Conservation (phyloP, 169 alveolate genomes). For the Plasmodium coatneyi region DNA sequence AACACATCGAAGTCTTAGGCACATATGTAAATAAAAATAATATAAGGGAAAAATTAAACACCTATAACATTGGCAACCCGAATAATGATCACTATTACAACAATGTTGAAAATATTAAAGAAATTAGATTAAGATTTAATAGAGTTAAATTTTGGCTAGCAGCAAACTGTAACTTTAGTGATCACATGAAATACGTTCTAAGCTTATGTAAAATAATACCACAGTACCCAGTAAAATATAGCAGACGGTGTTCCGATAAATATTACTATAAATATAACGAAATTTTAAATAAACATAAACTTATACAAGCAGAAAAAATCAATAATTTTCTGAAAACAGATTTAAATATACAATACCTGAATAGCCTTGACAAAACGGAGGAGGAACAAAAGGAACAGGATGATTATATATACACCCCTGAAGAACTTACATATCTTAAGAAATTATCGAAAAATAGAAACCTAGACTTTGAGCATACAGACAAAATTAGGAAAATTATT, state of each 20-base stretch:
- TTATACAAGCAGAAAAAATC: constrained; percentile 67
- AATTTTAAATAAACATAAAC: constrained; percentile 68
- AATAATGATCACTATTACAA: constrained; percentile 76
- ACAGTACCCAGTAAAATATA: constrained; percentile 63
- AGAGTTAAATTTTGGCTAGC: constrained; percentile 91
- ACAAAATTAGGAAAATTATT: constrained; percentile 67
- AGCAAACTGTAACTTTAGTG: constrained; percentile 86
- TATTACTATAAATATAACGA: constrained; percentile 61
- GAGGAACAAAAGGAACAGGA: constrained; percentile 35
- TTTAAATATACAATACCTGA: constrained; percentile 63
- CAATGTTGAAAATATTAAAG: constrained; percentile 80
- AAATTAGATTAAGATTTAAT: constrained; percentile 88
- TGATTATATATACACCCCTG: constrained; percentile 69
- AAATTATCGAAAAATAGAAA: constrained; percentile 67
- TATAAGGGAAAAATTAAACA: constrained; percentile 76
- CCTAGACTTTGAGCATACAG: constrained; percentile 54
- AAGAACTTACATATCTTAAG: constrained; percentile 70
- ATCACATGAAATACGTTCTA: constrained; percentile 67
- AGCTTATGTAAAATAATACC: constrained; percentile 73
- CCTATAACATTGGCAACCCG: constrained; percentile 82
- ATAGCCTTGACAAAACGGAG: constrained; percentile 22
- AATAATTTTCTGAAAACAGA: constrained; percentile 61
- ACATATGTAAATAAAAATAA: constrained; percentile 80
- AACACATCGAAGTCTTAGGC: constrained; percentile 90
- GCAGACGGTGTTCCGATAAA: constrained; percentile 69